A percentile compares a stretch with the other conserved stretches of the same genome.
These are phyloP conservation scores for Aspergillus quadricinctus DNA, from an alignment of 2,329 filamentous ascomycete genomes.

Conservation along the genomic window DNA sequence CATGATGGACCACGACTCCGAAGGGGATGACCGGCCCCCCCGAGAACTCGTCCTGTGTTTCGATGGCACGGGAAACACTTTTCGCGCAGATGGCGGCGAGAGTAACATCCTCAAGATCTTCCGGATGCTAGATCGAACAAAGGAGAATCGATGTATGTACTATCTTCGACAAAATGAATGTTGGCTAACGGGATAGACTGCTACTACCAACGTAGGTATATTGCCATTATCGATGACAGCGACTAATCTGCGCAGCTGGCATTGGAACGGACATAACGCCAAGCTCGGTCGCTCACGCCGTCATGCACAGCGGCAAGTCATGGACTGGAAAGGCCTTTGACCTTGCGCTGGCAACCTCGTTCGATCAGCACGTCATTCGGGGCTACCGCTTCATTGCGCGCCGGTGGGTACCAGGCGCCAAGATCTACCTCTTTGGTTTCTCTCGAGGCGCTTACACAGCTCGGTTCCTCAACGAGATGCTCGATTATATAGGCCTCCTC, in stretches of 20 bases:
- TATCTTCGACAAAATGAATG: not conserved
- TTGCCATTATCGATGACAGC: not conserved
- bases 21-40: not conserved
- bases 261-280: conserved; percentile 16
- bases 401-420: conserved; percentile 10
- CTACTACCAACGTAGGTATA: conserved; percentile 19
- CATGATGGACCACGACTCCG: not conserved
- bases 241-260: conserved; percentile 8
- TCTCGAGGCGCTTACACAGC: conserved; percentile 23
- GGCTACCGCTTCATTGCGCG: conserved; percentile 19
- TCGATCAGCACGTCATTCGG: conserved; percentile 16
- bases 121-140: conserved; percentile 33
- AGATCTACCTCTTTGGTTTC: conserved; percentile 23
- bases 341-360: conserved; percentile 13
- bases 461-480: conserved; percentile 20
- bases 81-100: conserved; percentile 34
- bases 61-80: conserved; percentile 40
- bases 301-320: conserved; percentile 9
- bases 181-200: conserved; percentile 8
- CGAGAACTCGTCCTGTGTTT: conserved; percentile 33
- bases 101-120: conserved; percentile 43
- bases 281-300: conserved; percentile 6
- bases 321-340: conserved; percentile 9
- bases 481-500: conserved; percentile 17
- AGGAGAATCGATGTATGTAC: conserved; percentile 16